These are phyloP conservation scores for Phoma sp. DNA, from an alignment of 2,329 filamentous ascomycete genomes.

Conservation along the genomic window DNA sequence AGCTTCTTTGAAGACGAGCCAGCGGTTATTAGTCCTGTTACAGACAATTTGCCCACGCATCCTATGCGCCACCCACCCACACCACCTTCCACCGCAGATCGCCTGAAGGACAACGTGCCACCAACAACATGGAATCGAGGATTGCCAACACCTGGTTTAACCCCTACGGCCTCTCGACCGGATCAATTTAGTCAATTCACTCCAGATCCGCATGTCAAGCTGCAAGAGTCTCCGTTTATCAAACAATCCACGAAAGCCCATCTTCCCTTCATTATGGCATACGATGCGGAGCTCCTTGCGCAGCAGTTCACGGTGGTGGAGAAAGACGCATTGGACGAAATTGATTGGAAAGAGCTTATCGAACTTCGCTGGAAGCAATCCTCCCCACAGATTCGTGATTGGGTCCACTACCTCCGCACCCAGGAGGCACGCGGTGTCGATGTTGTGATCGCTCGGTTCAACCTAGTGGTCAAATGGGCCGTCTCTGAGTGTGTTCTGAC, in stretches of 20 bases:
- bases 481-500: conserved; percentile 81
- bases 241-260: conserved; percentile 52
- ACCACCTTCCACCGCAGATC: conserved; percentile 51
- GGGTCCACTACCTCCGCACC: conserved; percentile 80
- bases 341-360: conserved; percentile 87
- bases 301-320: conserved; percentile 87
- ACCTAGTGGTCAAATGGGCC: conserved; percentile 87
- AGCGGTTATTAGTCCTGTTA: conserved; percentile 40
- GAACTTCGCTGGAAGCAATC: conserved; percentile 82
- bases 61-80: conserved; percentile 50
- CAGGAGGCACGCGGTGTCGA: conserved; percentile 77
- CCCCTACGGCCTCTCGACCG: conserved; percentile 39
- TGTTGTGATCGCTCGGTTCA: conserved; percentile 84
- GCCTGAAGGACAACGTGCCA: conserved; percentile 30
- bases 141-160: conserved; percentile 47
- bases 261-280: conserved; percentile 79
- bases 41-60: conserved; percentile 36
- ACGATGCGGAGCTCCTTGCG: conserved; percentile 77
- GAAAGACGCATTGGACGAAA: conserved; percentile 83
- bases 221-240: conserved; percentile 33
- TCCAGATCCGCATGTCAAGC: conserved; percentile 25
- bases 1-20: conserved; percentile 59
- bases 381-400: conserved; percentile 71
- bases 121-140: conserved; percentile 44
- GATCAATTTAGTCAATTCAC: conserved; percentile 31